Evolutionary conservation across 805 yeast species (phyloP).

Genomic region (Candida chauliodis): DNA sequence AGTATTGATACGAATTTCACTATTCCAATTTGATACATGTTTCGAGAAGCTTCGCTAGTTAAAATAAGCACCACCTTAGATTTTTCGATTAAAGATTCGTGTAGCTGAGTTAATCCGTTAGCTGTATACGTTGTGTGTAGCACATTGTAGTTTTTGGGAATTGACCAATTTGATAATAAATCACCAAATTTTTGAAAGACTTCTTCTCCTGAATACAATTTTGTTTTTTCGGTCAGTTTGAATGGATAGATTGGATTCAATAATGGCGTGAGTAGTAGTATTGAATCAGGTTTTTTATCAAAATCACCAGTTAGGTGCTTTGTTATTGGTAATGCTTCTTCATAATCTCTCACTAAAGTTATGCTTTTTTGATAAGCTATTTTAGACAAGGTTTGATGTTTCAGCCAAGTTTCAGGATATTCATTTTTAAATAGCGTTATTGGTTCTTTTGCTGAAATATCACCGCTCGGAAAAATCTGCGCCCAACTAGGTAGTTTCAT

Average conservation of each 20-base stretch:
- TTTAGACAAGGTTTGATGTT: conserved; percentile 42
- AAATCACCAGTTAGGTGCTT: conserved; percentile 29
- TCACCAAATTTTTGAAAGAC: conserved; percentile 52
- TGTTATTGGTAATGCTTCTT: conserved; percentile 46
- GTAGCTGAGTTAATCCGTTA: conserved; percentile 51
- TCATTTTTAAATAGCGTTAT: conserved; percentile 22
- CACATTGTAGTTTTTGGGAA: conserved; percentile 39
- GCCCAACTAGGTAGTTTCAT: conserved; percentile 42
- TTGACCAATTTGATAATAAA: conserved; percentile 35
- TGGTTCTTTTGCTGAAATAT: conserved; percentile 21
- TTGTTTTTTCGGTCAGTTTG: conserved; percentile 8
- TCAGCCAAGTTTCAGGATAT: conserved; percentile 31
- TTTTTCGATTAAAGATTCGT: conserved; percentile 50
- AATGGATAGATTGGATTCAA: conserved; percentile 32
- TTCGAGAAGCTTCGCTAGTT: conserved; percentile 56
- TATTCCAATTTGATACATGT: conserved; percentile 59
- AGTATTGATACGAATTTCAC: conserved; percentile 54
- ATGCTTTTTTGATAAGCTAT: conserved; percentile 49
- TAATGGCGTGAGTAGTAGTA: conserved; percentile 36
- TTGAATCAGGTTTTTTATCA: conserved; percentile 21
- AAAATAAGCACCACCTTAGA: conserved; percentile 50
- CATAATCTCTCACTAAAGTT: conserved; percentile 52
- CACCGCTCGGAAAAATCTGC: conserved; percentile 36
- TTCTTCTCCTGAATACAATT: conserved; percentile 45
- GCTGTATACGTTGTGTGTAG: conserved; percentile 58